A percentile compares a stretch with the other conserved stretches of the same genome.
Evolutionary conservation across 2,329 filamentous ascomycete genomes (phyloP).

Genomic region (Paraphoma chrysanthemicola): DNA sequence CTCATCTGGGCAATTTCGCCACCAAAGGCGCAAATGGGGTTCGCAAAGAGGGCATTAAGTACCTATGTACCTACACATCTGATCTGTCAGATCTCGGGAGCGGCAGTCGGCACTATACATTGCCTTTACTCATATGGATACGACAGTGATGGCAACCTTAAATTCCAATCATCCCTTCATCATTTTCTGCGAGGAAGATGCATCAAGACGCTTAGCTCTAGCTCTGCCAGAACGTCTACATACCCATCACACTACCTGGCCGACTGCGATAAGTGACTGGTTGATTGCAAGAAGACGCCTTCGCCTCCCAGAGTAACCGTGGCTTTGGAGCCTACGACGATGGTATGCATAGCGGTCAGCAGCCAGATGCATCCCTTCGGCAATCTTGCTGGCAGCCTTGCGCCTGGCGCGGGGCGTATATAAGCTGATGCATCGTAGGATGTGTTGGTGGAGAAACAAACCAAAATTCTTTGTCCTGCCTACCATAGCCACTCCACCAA

Average conservation of each 20-base stretch:
- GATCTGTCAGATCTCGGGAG: background rate
- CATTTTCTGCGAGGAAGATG: background rate
- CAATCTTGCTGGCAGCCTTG: conserved; percentile 11
- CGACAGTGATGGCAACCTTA: background rate
- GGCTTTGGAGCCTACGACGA: conserved; percentile 31
- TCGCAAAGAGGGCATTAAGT: conserved; percentile 20
- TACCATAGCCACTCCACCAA: background rate
- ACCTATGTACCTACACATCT: conserved; percentile 19
- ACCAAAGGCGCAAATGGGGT: conserved; percentile 25
- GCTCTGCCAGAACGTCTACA: background rate
- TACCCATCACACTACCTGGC: background rate
- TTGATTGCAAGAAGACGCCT: conserved; percentile 17
- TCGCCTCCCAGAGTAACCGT: conserved; percentile 32
- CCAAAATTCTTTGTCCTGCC: background rate
- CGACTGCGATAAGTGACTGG: conserved; percentile 10
- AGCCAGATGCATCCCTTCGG: conserved; percentile 15
- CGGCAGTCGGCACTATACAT: background rate
- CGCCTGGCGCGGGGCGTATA: conserved; percentile 16
- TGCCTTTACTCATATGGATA: background rate
- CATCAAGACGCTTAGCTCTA: background rate
- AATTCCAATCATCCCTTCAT: background rate
- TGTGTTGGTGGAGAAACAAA: background rate
- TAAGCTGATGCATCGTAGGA: conserved; percentile 10
- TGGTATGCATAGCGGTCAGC: conserved; percentile 22
- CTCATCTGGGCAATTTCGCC: conserved; percentile 2